Evolutionary conservation across 192 early-diverging fungal species (phyloP), one percentile per base, ranked within the genome.

Genomic region (Powellomyces hirtus): DNA sequence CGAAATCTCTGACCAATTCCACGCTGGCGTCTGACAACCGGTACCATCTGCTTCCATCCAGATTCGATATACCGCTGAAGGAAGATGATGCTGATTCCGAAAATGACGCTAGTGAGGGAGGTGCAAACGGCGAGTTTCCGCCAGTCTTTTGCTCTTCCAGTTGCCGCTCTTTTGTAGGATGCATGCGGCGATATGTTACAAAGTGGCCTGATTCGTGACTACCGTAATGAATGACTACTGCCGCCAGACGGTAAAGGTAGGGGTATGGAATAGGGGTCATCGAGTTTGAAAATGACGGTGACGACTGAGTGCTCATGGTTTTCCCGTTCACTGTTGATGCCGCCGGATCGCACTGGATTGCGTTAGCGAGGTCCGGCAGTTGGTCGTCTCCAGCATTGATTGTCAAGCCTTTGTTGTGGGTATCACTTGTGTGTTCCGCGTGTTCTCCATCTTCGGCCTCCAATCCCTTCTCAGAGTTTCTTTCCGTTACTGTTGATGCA

Each of bases 131-230:
- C 46, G 16, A 5, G 46, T 49, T n/a, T n/a, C n/a, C n/a, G n/a
- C n/a, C n/a, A n/a, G n/a, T n/a, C n/a, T n/a, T 18, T 42, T 42
- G 10, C 40, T 42, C n/a, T n/a, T n/a, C n/a, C n/a, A n/a, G n/a
- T n/a, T 53, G 51, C 26, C 51, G 51, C 13, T 53, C 51, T 10
- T 8, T n/a, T 27, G 13, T 38, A 26, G 56, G 34, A 13, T 33
- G 22, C 20, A 80, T 52, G 49, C 79, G 59, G 36, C 95, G 84
- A 71, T 94, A 96, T 0, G 93, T 89, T 30, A 91, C 84, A 83
- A 93, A 98, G 62, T 98, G 96, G 6, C 96, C 96, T 1, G 84
- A 89, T 38, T 95, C 83, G 74, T 98, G 96, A 0, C 75, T 78
- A 5, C 96, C 96, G 27, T 85, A 78, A 68, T 98, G 96, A 1